phyloP scores from a whole-genome alignment of 192 early-diverging fungal genomes.

The Coemansia sp. region DNA sequence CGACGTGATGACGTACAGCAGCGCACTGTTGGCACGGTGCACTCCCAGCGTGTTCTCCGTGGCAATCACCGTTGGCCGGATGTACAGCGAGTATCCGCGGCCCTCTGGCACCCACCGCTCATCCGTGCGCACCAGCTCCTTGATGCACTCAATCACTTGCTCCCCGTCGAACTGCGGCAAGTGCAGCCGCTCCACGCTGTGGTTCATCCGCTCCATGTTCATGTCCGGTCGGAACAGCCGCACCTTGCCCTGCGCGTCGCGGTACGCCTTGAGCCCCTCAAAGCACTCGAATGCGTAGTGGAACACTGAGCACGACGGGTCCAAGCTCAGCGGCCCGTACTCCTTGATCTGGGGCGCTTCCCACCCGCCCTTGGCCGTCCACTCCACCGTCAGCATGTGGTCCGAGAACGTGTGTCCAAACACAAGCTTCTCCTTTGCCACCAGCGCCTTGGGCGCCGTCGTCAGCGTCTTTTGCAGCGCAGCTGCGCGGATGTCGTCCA shows the following conservation, averaged over 20 bases:
- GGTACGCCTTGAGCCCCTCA: constrained; percentile 93
- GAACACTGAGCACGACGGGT: constrained; percentile 88
- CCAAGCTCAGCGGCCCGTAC: constrained; percentile 77
- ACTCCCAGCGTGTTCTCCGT: constrained; percentile 88
- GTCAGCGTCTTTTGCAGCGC: constrained; percentile 23
- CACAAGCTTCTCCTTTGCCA: constrained; percentile 69
- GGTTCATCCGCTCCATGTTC: constrained; percentile 93
- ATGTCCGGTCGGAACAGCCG: constrained; percentile 94
- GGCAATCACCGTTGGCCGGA: constrained; percentile 92
- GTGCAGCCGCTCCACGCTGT: constrained; percentile 76
- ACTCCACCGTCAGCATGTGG: constrained; percentile 90
- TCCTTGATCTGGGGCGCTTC: constrained; percentile 73
- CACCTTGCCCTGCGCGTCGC: constrained; percentile 84
- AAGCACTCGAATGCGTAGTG: constrained; percentile 96
- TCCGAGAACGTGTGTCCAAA: constrained; percentile 92
- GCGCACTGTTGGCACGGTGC: constrained; percentile 74
- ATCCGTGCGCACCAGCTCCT: constrained; percentile 81
- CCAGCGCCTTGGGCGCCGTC: constrained; percentile 59
- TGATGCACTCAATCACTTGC: constrained; percentile 81
- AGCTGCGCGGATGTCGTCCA: constrained; percentile 4
- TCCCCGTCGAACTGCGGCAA: constrained; percentile 81
- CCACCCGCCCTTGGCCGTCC: constrained; percentile 75
- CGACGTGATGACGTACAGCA: constrained; percentile 86
- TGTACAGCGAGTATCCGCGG: constrained; percentile 89
- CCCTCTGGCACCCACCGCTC: constrained; percentile 89